Evolutionary conservation across 768 basidiomycete species (phyloP).

Genomic region (Lenzites betulinus): DNA sequence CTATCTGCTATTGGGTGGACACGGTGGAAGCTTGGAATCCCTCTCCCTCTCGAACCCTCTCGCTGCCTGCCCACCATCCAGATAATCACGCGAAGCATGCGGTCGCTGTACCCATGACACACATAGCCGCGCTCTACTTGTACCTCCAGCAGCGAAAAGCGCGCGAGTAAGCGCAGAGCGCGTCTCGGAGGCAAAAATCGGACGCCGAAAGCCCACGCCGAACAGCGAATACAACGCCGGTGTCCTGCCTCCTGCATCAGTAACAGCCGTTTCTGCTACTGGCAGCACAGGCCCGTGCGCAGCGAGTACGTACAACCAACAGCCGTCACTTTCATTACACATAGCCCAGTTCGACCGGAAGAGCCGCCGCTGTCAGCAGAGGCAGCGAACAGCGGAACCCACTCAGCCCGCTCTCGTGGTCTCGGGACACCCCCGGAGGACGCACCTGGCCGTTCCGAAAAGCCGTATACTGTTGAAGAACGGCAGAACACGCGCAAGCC

Average conservation of each 20-base stretch:
- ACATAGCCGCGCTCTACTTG: not conserved
- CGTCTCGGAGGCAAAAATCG: not conserved
- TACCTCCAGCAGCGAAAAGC: slow-evolving; percentile 2
- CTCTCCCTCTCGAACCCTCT: not conserved
- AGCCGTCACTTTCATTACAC: not conserved
- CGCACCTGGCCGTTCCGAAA: no score
- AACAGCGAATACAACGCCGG: slow-evolving; percentile 8
- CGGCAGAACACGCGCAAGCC: no score
- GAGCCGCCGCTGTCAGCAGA: no score
- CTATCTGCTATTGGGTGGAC: slow-evolving; percentile 17
- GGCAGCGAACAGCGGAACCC: no score
- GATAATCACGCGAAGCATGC: not conserved
- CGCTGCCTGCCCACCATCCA: not conserved
- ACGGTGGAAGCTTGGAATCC: not conserved
- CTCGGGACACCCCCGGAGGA: no score
- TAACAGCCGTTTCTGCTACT: not conserved
- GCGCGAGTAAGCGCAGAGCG: not conserved
- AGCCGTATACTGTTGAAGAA: no score
- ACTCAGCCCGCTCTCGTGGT: not conserved
- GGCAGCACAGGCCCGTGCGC: not conserved
- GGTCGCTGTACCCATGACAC: not conserved
- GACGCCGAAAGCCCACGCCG: no score
- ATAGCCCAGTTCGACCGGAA: slow-evolving; percentile 3
- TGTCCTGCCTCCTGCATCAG: not conserved
- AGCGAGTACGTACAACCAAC: slow-evolving; percentile 5